Conservation (phyloP, 1,139 yeast genomes). For the Meyerozyma smithsonii region DNA sequence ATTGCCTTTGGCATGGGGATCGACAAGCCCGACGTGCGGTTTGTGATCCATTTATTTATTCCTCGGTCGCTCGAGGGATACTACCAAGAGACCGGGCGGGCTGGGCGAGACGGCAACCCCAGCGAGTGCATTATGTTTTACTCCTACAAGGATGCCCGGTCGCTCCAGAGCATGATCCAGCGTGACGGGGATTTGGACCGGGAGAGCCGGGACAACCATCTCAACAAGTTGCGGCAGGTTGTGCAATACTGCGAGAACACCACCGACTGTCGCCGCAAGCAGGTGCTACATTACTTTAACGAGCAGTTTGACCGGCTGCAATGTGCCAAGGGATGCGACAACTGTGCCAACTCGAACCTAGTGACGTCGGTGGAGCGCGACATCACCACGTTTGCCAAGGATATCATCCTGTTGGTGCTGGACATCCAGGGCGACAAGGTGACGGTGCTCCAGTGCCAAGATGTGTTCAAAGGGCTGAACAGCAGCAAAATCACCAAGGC, state of each 20-base stretch:
- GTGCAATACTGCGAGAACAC: constrained; percentile 88
- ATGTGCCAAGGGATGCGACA: constrained; percentile 80
- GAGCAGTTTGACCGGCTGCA: constrained; percentile 66
- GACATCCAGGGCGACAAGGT: constrained; percentile 56
- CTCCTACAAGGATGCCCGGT: constrained; percentile 70
- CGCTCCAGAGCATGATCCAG: constrained; percentile 70
- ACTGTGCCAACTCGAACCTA: constrained; percentile 52
- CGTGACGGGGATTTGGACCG: constrained; percentile 65
- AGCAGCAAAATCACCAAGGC: constrained; percentile 53
- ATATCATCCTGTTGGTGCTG: constrained; percentile 56
- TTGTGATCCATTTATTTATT: constrained; percentile 82
- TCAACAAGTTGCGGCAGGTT: constrained; percentile 74
- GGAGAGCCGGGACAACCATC: constrained; percentile 70
- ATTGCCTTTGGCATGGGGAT: constrained; percentile 99
- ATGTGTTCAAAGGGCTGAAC: constrained; percentile 74
- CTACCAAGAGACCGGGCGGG: constrained; percentile 98
- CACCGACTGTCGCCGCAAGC: constrained; percentile 85
- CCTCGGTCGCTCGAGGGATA: constrained; percentile 93
- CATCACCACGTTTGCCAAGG: constrained; percentile 61
- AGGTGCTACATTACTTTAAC: constrained; percentile 84
- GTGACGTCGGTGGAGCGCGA: constrained; percentile 44
- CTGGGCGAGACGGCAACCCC: constrained; percentile 87
- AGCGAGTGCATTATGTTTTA: constrained; percentile 83
- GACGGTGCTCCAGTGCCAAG: constrained; percentile 78
- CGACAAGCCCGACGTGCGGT: constrained; percentile 92